These are phyloP conservation scores for Epichloe bromicola DNA, from an alignment of 2,329 filamentous ascomycete genomes.

Conservation along the genomic window DNA sequence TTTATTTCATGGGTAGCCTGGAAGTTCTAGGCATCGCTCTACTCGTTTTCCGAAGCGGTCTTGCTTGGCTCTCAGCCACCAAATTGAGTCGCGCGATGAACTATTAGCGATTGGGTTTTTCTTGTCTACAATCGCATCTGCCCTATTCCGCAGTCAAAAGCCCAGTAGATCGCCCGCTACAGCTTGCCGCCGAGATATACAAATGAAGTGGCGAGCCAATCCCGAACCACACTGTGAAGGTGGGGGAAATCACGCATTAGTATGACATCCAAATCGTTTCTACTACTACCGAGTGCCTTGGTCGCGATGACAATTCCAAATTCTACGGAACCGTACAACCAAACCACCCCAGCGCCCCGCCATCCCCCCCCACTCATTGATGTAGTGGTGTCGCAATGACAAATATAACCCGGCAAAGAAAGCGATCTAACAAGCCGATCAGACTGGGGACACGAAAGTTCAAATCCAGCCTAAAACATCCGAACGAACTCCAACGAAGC, in stretches of 20 bases:
- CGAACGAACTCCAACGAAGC: background rate
- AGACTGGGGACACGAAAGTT: too few relatives aligned
- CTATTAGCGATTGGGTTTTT: background rate
- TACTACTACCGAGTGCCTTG: too few relatives aligned
- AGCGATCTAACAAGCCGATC: background rate
- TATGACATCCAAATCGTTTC: background rate
- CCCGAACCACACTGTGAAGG: background rate
- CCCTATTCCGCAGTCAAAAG: background rate
- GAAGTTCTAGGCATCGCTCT: slow-evolving; percentile 16
- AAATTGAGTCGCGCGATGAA: background rate
- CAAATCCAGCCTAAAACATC: background rate
- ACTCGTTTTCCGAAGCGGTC: slow-evolving; percentile 8
- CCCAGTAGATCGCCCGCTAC: background rate
- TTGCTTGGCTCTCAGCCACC: slow-evolving; percentile 5
- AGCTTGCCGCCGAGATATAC: background rate
- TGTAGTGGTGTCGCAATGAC: background rate
- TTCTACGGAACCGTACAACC: background rate
- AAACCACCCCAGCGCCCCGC: background rate
- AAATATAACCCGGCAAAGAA: background rate
- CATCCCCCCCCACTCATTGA: background rate
- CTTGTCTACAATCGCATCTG: background rate
- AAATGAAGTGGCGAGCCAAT: background rate
- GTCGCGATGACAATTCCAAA: background rate
- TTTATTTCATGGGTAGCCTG: slow-evolving; percentile 23
- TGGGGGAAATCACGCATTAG: background rate